phyloP scores from a whole-genome alignment of 441 rosid genomes.

The Aquilaria agallochum region DNA sequence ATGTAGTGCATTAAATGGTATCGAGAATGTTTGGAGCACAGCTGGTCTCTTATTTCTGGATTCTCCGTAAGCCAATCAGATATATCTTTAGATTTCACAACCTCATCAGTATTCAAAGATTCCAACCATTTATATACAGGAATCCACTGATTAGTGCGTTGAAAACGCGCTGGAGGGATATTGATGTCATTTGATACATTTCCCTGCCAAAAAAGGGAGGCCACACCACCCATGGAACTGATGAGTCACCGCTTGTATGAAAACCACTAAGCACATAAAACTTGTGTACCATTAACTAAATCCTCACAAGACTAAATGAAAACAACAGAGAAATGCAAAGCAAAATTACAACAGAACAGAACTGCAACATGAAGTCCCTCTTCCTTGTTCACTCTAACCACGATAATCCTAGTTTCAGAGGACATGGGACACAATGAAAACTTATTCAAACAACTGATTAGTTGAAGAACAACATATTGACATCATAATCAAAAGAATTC shows the following conservation, averaged over 20 bases:
- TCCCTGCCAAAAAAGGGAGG: conserved; percentile 24
- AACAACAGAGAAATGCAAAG: too few species aligned
- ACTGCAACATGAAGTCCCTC: too few species aligned
- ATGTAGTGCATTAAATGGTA: conserved; percentile 96
- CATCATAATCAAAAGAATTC: too few species aligned
- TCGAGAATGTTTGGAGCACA: conserved; percentile 78
- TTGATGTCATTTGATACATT: conserved; percentile 37
- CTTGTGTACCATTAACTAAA: not conserved
- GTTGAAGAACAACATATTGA: too few species aligned
- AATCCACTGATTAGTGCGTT: conserved; percentile 84
- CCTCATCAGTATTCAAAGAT: conserved; percentile 66
- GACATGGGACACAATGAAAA: too few species aligned
- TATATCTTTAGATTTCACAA: conserved; percentile 85
- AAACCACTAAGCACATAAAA: not conserved
- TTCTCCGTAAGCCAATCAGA: conserved; percentile 76
- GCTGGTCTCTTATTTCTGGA: conserved; percentile 59
- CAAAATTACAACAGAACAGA: too few species aligned
- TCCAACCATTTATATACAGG: conserved; percentile 94
- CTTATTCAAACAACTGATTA: too few species aligned
- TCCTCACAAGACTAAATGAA: too few species aligned
- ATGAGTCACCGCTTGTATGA: not conserved
- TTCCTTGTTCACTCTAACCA: too few species aligned
- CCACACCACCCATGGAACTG: too few species aligned
- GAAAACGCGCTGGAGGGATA: conserved; percentile 74
- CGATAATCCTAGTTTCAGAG: too few species aligned